Evolutionary conservation across 1,284 basidiomycete species (phyloP).

Genomic region (Mycena citricolor): DNA sequence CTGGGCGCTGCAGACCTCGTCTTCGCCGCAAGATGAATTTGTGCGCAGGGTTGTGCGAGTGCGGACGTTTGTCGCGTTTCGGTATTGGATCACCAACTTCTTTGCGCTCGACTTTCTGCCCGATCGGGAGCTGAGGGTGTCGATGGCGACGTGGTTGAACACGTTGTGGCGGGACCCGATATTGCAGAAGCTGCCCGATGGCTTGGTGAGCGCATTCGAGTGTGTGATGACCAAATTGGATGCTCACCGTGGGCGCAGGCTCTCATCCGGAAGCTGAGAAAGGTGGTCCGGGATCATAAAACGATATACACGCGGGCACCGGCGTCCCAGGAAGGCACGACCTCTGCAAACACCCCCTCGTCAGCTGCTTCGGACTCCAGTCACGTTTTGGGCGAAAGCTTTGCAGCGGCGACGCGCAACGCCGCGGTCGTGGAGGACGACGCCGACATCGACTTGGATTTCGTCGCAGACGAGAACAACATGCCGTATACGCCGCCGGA

Average conservation of each 20-base stretch:
- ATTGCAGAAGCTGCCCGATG: slow-evolving; percentile 63
- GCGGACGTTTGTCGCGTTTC: slow-evolving; percentile 81
- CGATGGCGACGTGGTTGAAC: slow-evolving; percentile 80
- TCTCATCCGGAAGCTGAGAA: slow-evolving; percentile 77
- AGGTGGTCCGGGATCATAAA: slow-evolving; percentile 78
- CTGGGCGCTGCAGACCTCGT: slow-evolving; percentile 71
- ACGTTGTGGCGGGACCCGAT: slow-evolving; percentile 67
- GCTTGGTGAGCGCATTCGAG: slow-evolving; percentile 52
- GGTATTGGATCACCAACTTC: slow-evolving; percentile 86
- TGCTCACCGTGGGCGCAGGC: slow-evolving; percentile 42
- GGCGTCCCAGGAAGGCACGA: slow-evolving; percentile 32
- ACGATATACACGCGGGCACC: slow-evolving; percentile 55
- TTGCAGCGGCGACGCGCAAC: slow-evolving; percentile 58
- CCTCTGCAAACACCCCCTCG: slow-evolving; percentile 16
- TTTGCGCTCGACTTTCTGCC: slow-evolving; percentile 84
- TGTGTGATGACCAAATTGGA: slow-evolving; percentile 16
- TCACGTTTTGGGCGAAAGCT: slow-evolving; percentile 57
- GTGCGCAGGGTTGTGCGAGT: slow-evolving; percentile 77
- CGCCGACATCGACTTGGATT: slow-evolving; percentile 75
- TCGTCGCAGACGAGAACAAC: slow-evolving; percentile 46
- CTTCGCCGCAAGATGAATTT: slow-evolving; percentile 57
- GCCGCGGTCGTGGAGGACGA: slow-evolving; percentile 48
- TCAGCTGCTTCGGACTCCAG: slow-evolving; percentile 29
- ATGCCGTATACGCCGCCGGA: slow-evolving; percentile 28
- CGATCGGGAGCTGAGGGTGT: slow-evolving; percentile 70